phyloP scores from a whole-genome alignment of 306 rosid species.

The Alnus rubra region DNA sequence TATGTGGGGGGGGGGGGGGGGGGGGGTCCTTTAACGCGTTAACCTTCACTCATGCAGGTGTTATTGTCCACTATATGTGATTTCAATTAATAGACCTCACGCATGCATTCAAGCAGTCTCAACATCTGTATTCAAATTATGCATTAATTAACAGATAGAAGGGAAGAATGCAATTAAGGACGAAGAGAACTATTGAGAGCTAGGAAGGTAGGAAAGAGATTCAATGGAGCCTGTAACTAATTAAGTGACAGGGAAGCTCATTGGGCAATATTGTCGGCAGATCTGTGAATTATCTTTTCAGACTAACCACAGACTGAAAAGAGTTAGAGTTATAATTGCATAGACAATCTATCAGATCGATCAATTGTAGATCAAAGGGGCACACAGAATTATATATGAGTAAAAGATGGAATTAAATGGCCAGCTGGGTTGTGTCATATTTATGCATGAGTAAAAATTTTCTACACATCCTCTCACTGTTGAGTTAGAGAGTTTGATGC shows the following conservation, averaged over 20 bases:
- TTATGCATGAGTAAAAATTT: background rate
- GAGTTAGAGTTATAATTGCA: background rate
- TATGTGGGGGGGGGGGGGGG: constrained; percentile 5
- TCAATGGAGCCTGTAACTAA: too few relatives aligned
- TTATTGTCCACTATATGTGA: constrained; percentile 6
- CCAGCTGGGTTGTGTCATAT: background rate
- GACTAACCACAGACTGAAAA: too few relatives aligned
- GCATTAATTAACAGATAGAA: too few relatives aligned
- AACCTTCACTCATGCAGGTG: background rate
- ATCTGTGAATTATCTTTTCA: too few relatives aligned
- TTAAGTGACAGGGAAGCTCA: too few relatives aligned
- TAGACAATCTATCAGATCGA: background rate
- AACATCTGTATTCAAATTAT: background rate
- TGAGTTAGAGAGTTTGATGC: too few relatives aligned
- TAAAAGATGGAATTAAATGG: background rate
- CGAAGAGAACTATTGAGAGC: too few relatives aligned
- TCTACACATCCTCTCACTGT: background rate
- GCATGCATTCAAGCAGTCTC: background rate
- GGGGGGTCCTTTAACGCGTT: constrained; percentile 30
- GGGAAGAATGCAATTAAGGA: too few relatives aligned
- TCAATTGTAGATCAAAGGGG: background rate
- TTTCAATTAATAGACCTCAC: background rate
- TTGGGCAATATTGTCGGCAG: too few relatives aligned
- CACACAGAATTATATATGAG: background rate
- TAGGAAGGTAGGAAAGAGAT: too few relatives aligned